These are phyloP conservation scores for Boletus reticulatus DNA, from an alignment of 768 basidiomycete species.

Conservation along the genomic window DNA sequence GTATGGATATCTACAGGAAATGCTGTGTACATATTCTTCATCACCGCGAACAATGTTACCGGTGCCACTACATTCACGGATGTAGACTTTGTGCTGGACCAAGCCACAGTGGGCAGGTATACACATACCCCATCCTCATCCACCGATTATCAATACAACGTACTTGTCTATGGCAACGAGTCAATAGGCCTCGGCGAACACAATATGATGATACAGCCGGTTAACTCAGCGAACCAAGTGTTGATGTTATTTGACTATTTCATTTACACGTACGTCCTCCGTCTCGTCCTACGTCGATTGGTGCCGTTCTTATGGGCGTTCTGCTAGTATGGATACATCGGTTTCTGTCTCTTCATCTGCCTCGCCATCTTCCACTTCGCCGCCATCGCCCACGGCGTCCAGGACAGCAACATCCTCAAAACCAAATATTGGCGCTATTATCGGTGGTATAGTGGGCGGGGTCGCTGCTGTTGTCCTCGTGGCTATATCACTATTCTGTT, in stretches of 20 bases:
- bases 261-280: constrained; percentile 13
- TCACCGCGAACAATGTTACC: constrained; percentile 8
- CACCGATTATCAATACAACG: constrained; percentile 11
- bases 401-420: not conserved
- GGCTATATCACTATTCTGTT: constrained; percentile 3
- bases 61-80: not conserved
- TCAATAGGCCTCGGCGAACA: constrained; percentile 1
- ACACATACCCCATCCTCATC: not conserved
- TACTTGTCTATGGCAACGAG: constrained; percentile 11
- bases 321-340: constrained; percentile 1
- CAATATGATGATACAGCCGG: constrained; percentile 4
- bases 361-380: not conserved
- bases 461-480: not conserved
- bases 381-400: not conserved
- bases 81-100: constrained; percentile 10
- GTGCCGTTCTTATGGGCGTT: not conserved
- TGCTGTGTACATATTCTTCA: constrained; percentile 17
- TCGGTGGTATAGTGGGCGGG: constrained; percentile 6
- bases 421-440: not conserved
- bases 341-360: not conserved
- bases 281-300: not conserved
- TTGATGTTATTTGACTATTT: constrained; percentile 19
- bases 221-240: not conserved
- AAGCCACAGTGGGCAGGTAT: not conserved
- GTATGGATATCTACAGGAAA: constrained; percentile 3